Evolutionary conservation across 805 yeast species (phyloP), one percentile per base, ranked within the genome.

Genomic region (Wickerhamiella azyma): DNA sequence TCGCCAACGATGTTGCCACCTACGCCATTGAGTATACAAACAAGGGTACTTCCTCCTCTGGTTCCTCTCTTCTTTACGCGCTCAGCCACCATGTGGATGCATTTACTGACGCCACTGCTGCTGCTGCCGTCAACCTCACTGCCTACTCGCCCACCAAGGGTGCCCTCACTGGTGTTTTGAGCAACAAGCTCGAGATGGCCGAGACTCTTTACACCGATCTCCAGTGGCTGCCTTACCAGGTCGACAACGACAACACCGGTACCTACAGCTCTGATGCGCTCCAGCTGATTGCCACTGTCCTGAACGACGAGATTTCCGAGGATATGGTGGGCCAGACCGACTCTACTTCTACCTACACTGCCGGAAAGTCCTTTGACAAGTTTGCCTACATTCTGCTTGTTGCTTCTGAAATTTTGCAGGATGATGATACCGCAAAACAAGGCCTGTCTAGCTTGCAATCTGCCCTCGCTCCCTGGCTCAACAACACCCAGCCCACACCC

Each of bases 341-440:
- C 55, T 66, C 79, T 9, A 85, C 85, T 51, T 85, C 96, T 0
- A 88, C 88, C 83, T 89, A 89, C 64, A 77, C 84, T 17, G 74
- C 94, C 2, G 98, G 97, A 10, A 89, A 92, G 60, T 71, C 77
- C 24, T 66, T 88, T 42, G 95, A 86, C 53, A 92, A 88, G 64
- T 92, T 83, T 63, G 96, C 97, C 0, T 81, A 82, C 70, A 72
- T 92, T 44, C 68, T 85, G 11, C 81, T 81, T 51, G 84, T 79
- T 9, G 76, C 80, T 33, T 77, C 81, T 46, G 77, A 70, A 50
- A 70, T 89, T 16, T 61, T 89, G 39, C 59, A 74, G 16, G 81
- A 88, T 57, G 58, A 63, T 0, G 60, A 57, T 1, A 62, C 81
- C 46, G 72, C 92, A 1, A 53, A 60, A 11, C 60, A 60, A 8